Evolutionary conservation across 2,329 filamentous ascomycete species (phyloP).

Genomic region (Emmonsia crescens): DNA sequence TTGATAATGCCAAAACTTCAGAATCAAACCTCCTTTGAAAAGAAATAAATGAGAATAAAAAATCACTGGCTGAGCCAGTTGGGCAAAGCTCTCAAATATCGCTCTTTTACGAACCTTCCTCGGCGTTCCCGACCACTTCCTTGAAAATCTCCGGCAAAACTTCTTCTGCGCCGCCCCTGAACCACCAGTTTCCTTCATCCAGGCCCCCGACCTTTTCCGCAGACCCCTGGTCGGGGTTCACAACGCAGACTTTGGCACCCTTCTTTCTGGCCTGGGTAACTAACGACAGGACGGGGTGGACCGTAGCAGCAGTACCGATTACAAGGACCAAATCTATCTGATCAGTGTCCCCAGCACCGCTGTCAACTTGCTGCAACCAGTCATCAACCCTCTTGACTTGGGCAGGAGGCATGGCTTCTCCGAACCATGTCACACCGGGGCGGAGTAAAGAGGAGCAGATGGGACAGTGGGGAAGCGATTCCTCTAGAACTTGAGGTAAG

Average conservation of each 20-base stretch:
- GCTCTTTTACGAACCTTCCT: neutral
- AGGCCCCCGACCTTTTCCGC: neutral
- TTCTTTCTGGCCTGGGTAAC: neutral
- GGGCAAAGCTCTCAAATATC: neutral
- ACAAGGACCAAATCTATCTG: neutral
- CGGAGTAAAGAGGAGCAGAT: slow-evolving; percentile 1
- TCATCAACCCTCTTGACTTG: neutral
- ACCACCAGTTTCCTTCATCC: slow-evolving; percentile 4
- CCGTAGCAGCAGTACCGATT: slow-evolving; percentile 1
- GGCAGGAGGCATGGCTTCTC: neutral
- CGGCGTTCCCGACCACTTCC: neutral
- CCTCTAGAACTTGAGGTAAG: neutral
- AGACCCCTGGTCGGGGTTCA: neutral
- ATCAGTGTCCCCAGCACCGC: neutral
- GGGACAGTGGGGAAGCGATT: slow-evolving; percentile 1
- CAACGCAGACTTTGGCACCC: neutral
- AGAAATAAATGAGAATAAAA: neutral
- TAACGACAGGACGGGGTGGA: neutral
- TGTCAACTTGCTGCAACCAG: neutral
- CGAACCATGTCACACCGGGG: neutral
- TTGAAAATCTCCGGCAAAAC: slow-evolving; percentile 1
- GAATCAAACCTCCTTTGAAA: no score
- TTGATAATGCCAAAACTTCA: no score
- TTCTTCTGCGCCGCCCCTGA: neutral
- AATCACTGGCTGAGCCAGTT: no score